Evolutionary conservation across 1,284 basidiomycete genomes (phyloP), one percentile per base, ranked within the genome.

Genomic region (Rhodotorula sp.): DNA sequence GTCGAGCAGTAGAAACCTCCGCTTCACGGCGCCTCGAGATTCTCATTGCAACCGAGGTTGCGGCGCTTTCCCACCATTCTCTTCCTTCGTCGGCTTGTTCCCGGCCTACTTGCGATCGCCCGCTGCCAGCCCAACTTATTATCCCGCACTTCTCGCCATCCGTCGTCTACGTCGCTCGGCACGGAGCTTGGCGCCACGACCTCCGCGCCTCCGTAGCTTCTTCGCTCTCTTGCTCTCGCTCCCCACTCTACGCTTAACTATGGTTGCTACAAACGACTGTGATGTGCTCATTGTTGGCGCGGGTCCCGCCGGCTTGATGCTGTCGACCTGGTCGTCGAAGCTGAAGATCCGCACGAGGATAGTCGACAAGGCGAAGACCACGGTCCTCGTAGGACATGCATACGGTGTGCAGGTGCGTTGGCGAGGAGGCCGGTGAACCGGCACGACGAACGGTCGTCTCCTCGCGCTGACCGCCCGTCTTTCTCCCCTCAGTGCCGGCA

Each of bases 261-360:
- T 56, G 54, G 31, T 40, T 22, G 10, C 44, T 2, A 9, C 56
- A 2, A 54, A 40, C 40, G 58, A 68, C 16, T 65, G 64, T 13
- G 72, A 74, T 54, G 72, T 74, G 13, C 56, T 74, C n/a, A 74
- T 74, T 28, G 70, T 74, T 1, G 72, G 72, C 31, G 72, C 72
- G 10, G 72, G 72, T 26, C 72, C 72, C 26, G 64, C 67, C 40
- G 69, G 64, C 26, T 55, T 69, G 28, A 69, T 69, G 68, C 68
- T 74, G 24, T 70, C 70, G 8, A 72, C 70, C 44, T 71, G 71
- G 70, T 65, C 72, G 18, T 51, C 72, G 6, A 70, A 70, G 61
- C 67, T 74, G 56, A 68, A 70, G 59, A 62, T 79, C 68, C 58
- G 67, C 59, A 70, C 71, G 18, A 70, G 74, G 9, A 71, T 79